Conservation (phyloP, 2,329 filamentous ascomycete species). For the Colletotrichum liriopes region DNA sequence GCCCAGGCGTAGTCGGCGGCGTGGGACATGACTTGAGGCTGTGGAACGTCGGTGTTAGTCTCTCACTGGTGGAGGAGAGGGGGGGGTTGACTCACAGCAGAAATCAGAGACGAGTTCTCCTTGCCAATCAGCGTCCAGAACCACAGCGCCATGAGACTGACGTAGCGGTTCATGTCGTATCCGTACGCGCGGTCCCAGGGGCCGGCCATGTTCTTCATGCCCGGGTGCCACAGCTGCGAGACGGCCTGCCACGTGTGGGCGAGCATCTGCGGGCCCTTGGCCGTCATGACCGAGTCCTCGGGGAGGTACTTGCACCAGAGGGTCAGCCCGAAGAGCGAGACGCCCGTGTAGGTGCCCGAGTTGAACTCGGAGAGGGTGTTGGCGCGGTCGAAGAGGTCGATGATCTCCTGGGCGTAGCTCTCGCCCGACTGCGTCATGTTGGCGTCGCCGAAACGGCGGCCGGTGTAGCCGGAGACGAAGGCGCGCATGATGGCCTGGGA, state of each 20-base stretch:
- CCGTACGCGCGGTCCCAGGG: conserved; percentile 77
- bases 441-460: conserved; percentile 64
- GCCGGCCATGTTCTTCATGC: conserved; percentile 73
- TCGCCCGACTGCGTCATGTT: conserved; percentile 75
- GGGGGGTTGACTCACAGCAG: conserved; percentile 47
- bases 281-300: conserved; percentile 66
- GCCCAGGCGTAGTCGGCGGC: conserved; percentile 72
- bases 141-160: conserved; percentile 71
- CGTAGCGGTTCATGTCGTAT: conserved; percentile 75
- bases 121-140: conserved; percentile 73
- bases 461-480: conserved; percentile 72
- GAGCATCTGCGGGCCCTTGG: conserved; percentile 67
- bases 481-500: conserved; percentile 72
- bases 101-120: conserved; percentile 54
- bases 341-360: conserved; percentile 74
- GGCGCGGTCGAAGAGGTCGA: conserved; percentile 69
- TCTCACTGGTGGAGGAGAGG: not conserved
- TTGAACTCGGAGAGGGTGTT: conserved; percentile 76
- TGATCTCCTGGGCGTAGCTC: conserved; percentile 67
- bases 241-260: conserved; percentile 67
- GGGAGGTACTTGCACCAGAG: conserved; percentile 74
- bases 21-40: conserved; percentile 71
- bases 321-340: conserved; percentile 72
- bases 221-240: conserved; percentile 69
- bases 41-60: conserved; percentile 5